phyloP scores from a whole-genome alignment of 495 filamentous ascomycete species.

The Arthonia radiata region DNA sequence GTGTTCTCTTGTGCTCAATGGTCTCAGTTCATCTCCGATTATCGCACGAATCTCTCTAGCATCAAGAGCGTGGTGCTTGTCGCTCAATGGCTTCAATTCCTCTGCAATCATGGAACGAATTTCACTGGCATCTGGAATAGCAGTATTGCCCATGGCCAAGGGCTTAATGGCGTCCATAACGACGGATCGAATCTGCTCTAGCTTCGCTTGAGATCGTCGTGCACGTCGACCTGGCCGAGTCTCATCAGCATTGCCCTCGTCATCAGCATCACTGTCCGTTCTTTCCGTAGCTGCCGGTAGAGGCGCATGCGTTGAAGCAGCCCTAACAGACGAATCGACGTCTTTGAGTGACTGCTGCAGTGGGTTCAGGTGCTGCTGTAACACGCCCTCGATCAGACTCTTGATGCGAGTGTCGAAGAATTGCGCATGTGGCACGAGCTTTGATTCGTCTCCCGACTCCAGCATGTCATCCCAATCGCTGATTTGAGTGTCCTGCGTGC shows the following conservation, averaged over 20 bases:
- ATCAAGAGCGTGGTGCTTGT: too few relatives aligned
- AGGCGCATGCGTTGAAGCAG: constrained; percentile 18
- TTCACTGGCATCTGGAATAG: too few relatives aligned
- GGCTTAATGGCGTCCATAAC: too few relatives aligned
- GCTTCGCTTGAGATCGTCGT: too few relatives aligned
- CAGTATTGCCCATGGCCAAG: too few relatives aligned
- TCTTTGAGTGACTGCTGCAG: constrained; percentile 49
- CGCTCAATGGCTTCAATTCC: too few relatives aligned
- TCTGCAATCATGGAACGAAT: too few relatives aligned
- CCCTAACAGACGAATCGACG: constrained; percentile 44
- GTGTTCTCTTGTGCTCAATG: too few relatives aligned
- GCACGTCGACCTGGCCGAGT: too few relatives aligned
- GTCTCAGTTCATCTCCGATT: too few relatives aligned
- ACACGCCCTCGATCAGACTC: constrained; percentile 51
- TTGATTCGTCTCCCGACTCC: constrained; percentile 57
- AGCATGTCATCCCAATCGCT: constrained; percentile 86
- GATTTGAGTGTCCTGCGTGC: constrained; percentile 33
- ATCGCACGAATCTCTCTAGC: too few relatives aligned
- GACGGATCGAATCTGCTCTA: constrained; percentile 60
- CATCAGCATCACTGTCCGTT: constrained; percentile 75
- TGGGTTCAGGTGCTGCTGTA: constrained; percentile 51
- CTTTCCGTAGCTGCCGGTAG: constrained; percentile 10
- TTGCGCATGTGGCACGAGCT: constrained; percentile 41
- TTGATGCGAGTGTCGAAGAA: constrained; percentile 84
- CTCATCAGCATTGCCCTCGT: constrained; percentile 59